Evolutionary conservation across 768 basidiomycete species (phyloP), one percentile per base, ranked within the genome.

Genomic region (Royoungia palumana): DNA sequence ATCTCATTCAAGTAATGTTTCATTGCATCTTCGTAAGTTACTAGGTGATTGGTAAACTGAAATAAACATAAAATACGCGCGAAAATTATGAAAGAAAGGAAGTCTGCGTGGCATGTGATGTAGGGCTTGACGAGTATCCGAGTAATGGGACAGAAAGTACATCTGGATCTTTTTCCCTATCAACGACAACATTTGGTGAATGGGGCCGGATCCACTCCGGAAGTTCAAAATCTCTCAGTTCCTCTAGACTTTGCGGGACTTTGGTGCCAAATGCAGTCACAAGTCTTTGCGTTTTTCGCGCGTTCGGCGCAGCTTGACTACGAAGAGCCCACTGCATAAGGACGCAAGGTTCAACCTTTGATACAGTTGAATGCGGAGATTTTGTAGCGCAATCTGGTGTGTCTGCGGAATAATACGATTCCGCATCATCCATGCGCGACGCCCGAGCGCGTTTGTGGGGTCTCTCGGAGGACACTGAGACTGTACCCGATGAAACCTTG

Each of bases 261-360:
- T 79, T 75, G 36, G 72, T 69, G 0, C 86, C 85, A 58, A 86
- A 88, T 9, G 83, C 80, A 14, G 71, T 74, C 35, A 76, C 66
- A 53, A 79, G 74, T 49, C 83, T 72, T 53, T 75, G 73, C 11
- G 78, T 75, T 59, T 78, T 76, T 46, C 80, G 68, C 20, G 72
- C 67, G 17, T 69, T 70, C 13, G 73, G 74, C 36, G 71, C 68
- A 10, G 67, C 65, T 41, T 74, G 70, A 49, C 66, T 75, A 22
- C 81, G 79, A 22, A 75, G 58, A 6, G 82, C 82, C 44, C 79
- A 72, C 24, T 75, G 71, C 65, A 83, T 66, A 24, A 77, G 65
- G 24, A 68, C 51, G 49, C 73, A 75, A 22, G 59, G 55, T 20
- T 67, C 66, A 22, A 45, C 32, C 46, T 68, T 69, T 6, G 40